Percentiles rank a stretch among this genome's conserved stretches.
These are phyloP conservation scores for Trametes cingulata DNA, from an alignment of 768 basidiomycete genomes.

Conservation along the genomic window DNA sequence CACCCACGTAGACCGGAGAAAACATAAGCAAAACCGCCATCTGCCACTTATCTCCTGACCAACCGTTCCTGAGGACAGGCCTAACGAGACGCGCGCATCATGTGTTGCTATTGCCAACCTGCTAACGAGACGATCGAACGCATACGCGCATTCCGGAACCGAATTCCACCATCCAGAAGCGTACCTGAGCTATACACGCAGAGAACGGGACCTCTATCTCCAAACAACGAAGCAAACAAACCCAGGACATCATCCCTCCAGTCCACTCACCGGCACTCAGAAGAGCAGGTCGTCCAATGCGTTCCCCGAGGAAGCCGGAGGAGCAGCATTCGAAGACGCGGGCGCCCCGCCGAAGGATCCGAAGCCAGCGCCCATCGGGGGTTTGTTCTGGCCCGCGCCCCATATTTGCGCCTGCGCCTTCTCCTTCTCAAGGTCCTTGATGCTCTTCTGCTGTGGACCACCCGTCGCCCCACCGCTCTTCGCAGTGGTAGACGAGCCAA, in stretches of 20 bases:
- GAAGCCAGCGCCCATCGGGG: constrained; percentile 29
- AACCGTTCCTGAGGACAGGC: neutral
- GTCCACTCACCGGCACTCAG: constrained; percentile 24
- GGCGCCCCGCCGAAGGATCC: constrained; percentile 30
- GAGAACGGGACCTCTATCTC: constrained; percentile 19
- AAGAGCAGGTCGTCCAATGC: constrained; percentile 44
- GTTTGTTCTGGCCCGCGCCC: constrained; percentile 45
- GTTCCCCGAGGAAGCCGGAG: constrained; percentile 24
- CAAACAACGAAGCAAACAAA: constrained; percentile 17
- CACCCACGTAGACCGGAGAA: neutral
- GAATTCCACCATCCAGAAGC: constrained; percentile 1
- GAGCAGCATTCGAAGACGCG: constrained; percentile 22
- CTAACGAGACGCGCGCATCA: neutral
- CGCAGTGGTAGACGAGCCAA: constrained; percentile 50
- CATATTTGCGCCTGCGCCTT: constrained; percentile 81
- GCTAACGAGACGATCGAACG: neutral
- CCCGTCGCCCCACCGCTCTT: neutral
- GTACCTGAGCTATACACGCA: constrained; percentile 10
- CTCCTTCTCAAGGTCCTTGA: constrained; percentile 88
- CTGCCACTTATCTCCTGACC: neutral
- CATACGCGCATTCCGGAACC: neutral
- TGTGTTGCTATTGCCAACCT: too few relatives aligned
- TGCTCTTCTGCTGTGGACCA: constrained; percentile 53
- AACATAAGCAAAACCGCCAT: neutral
- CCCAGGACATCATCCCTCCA: neutral